phyloP scores from a whole-genome alignment of 306 rosid species.

The Dryas alaskensis region DNA sequence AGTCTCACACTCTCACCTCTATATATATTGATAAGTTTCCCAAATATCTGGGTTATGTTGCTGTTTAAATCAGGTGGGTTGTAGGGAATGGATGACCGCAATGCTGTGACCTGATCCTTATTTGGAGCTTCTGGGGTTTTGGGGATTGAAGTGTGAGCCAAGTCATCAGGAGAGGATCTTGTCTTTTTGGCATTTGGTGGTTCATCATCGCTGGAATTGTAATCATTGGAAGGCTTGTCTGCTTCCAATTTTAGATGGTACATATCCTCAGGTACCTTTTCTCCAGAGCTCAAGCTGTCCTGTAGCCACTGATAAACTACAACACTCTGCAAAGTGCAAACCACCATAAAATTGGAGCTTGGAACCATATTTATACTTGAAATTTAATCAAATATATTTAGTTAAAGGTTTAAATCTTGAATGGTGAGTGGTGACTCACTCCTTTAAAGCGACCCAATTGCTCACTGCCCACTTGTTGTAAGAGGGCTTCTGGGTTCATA shows the following conservation, averaged over 20 bases:
- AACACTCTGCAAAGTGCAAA: conserved; percentile 58
- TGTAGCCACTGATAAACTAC: conserved; percentile 78
- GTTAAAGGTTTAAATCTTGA: not conserved
- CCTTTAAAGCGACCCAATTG: conserved; percentile 67
- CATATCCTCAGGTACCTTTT: conserved; percentile 61
- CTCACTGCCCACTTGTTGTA: conserved; percentile 40
- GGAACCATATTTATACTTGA: not conserved
- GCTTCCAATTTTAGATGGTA: conserved; percentile 44
- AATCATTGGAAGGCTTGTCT: conserved; percentile 27
- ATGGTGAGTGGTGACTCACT: conserved; percentile 37
- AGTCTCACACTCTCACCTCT: conserved; percentile 49
- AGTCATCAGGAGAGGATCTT: conserved; percentile 37
- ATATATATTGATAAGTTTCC: conserved; percentile 80
- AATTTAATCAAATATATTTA: not conserved
- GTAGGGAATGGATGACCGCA: conserved; percentile 57
- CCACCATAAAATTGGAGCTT: conserved; percentile 5
- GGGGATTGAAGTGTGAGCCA: conserved; percentile 15
- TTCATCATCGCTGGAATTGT: conserved; percentile 33
- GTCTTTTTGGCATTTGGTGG: conserved; percentile 43
- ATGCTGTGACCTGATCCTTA: conserved; percentile 28
- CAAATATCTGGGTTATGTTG: conserved; percentile 76
- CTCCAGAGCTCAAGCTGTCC: conserved; percentile 77
- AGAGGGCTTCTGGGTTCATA: conserved; percentile 49
- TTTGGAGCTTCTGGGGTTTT: conserved; percentile 34
- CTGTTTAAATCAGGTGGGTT: conserved; percentile 78